Evolutionary conservation across 257 asterid species (phyloP), one percentile per base, ranked within the genome.

Genomic region (Pogostemon cablin): DNA sequence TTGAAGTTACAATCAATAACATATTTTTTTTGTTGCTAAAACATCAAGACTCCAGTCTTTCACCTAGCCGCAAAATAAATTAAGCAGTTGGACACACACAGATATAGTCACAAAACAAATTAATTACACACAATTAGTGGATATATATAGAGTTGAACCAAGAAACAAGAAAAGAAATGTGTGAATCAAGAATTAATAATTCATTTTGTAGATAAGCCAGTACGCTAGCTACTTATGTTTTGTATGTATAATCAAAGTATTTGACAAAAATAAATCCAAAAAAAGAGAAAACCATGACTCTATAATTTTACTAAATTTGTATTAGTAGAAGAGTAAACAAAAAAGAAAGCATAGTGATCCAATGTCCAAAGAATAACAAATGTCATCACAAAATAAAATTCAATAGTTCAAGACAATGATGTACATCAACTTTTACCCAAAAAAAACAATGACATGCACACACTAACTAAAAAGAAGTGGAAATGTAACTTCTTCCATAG

Each of bases 1-100:
- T n/a, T n/a, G n/a, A n/a, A n/a, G n/a, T n/a, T n/a, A n/a, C n/a
- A n/a, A n/a, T n/a, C n/a, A n/a, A n/a, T n/a, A n/a, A n/a, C n/a
- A n/a, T n/a, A n/a, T n/a, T n/a, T n/a, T n/a, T n/a, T n/a, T n/a
- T n/a, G n/a, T n/a, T 5, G 93, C 75, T 20, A 93, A 67, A 75
- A 87, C 88, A 68, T 93, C 98, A 25, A 89, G 5, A 4, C 86
- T 88, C 98, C 98, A 93, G 68, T 88, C 97, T 83, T 85, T 88
- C 56, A 90, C 78, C 32, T 25, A 25, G 32, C 32, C 32, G 32
- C 32, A 25, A 25, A 25, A 25, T 2, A 25, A 25, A 25, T 25
- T 25, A 25, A 25, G 32, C 32, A 25, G 32, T 25, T 25, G 32
- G 32, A 25, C 32, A 25, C 32, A 25, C 1, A 25, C 1, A 25